phyloP scores from a whole-genome alignment of 2,329 filamentous ascomycete species.

The Colletotrichum costaricense region DNA sequence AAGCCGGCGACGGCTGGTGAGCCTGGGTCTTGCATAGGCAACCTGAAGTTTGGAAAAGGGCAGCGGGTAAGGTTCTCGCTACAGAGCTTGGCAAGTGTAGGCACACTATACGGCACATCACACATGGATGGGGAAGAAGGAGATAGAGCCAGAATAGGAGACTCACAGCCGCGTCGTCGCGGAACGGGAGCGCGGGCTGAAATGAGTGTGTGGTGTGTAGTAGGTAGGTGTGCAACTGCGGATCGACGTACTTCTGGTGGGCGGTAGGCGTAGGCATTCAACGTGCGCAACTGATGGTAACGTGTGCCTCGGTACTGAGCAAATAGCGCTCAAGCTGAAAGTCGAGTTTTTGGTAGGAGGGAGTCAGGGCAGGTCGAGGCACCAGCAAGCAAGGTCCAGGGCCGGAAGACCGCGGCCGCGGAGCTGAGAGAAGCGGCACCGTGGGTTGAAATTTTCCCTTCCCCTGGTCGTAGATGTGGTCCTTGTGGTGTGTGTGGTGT shows the following conservation, averaged over 20 bases:
- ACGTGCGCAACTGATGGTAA: neutral
- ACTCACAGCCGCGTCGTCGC: slow-evolving; percentile 22
- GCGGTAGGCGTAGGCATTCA: too few relatives aligned
- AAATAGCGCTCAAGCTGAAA: neutral
- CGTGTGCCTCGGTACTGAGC: slow-evolving; percentile 31
- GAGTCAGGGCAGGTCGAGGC: slow-evolving; percentile 1
- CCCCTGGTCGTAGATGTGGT: neutral
- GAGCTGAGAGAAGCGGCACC: slow-evolving; percentile 24
- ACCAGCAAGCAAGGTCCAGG: slow-evolving; percentile 25
- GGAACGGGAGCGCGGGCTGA: slow-evolving; percentile 30
- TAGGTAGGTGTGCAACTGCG: neutral
- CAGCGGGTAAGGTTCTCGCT: slow-evolving; percentile 8
- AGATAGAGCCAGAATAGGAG: slow-evolving; percentile 31
- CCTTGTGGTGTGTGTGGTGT: neutral
- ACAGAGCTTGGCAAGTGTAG: slow-evolving; percentile 12
- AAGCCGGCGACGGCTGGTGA: slow-evolving; percentile 14
- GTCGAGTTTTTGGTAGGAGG: neutral
- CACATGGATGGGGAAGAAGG: slow-evolving; percentile 17
- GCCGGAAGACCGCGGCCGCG: slow-evolving; percentile 28
- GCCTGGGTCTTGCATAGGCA: slow-evolving; percentile 26
- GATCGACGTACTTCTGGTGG: neutral
- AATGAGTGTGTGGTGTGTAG: neutral
- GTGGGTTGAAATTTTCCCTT: neutral
- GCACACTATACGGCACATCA: neutral
- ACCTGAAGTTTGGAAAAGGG: slow-evolving; percentile 30